Evolutionary conservation across 371 early-diverging fungal species (phyloP), one percentile per base, ranked within the genome.

Genomic region (Coemansia sp.): DNA sequence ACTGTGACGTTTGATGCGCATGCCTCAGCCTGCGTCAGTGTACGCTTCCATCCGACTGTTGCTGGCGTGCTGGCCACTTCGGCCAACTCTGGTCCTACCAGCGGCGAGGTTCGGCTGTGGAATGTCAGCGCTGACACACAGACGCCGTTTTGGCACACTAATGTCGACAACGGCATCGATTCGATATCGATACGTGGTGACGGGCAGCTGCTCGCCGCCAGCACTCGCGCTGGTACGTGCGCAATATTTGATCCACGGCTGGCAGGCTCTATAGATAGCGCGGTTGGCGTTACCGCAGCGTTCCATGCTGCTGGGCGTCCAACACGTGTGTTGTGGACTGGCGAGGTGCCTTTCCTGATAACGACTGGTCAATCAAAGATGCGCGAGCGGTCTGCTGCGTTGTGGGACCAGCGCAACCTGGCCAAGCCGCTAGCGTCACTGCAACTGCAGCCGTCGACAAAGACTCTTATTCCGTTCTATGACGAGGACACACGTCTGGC

Each of bases 401-500:
- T 94, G 17, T 94, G 91, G 91, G 92, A 90, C 64, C 70, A 79
- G 11, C 83, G 89, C 44, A 82, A 87, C n/a, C 68, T 90, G 44
- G 59, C 70, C 17, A 75, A 73, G 21, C 86, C 92, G 1, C 39
- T 91, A 41, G 80, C 79, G 2, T 67, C 83, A 29, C 75, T 78
- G 15, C 74, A 78, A 13, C 60, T 92, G 62, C 90, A 89, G 58
- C 80, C 85, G 0, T 87, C 88, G 2, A 83, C 88, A 1, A 89
- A 91, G 7, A 58, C 86, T 3, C 69, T 90, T 29, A 66, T 86
- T 5, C 91, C 93, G 0, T 70, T 91, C 13, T 91, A 85, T 65
- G 94, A 94, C 66, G 83, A 85, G 46, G 94, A 94, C 61, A 91
- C 92, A 0, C 85, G 83, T 13, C 83, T 90, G 9, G 67, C 92